phyloP scores from a whole-genome alignment of 106 monocot species.

The Vanilla planifolia region DNA sequence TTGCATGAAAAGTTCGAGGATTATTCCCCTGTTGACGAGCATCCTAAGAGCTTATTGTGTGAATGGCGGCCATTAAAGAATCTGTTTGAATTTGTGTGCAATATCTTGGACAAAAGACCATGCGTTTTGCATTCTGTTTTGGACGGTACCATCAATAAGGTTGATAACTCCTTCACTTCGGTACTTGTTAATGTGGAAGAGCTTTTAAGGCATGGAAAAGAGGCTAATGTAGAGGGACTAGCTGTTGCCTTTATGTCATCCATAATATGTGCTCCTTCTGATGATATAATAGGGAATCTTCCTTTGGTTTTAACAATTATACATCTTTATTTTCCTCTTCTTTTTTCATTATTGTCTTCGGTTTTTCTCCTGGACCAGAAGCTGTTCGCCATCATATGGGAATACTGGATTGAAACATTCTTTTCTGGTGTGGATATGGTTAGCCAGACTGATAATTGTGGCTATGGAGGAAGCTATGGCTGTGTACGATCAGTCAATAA shows the following conservation, averaged over 20 bases:
- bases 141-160: slow-evolving; percentile 15
- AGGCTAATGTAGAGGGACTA: slow-evolving; percentile 22
- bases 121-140: slow-evolving; percentile 20
- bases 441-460: slow-evolving; percentile 6
- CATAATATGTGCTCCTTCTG: slow-evolving; percentile 54
- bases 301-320: slow-evolving; percentile 41
- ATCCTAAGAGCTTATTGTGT: slow-evolving; percentile 31
- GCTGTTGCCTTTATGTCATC: slow-evolving; percentile 52
- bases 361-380: slow-evolving; percentile 43
- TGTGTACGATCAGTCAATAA: too few relatives aligned
- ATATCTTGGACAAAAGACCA: slow-evolving; percentile 27
- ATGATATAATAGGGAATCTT: slow-evolving; percentile 56
- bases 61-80: slow-evolving; percentile 88
- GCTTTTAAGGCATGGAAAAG: slow-evolving; percentile 19
- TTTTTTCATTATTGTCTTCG: slow-evolving; percentile 44
- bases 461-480: neutral
- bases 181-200: slow-evolving; percentile 38
- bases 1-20: slow-evolving; percentile 52
- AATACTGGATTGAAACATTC: slow-evolving; percentile 52
- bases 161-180: slow-evolving; percentile 26
- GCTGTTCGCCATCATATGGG: slow-evolving; percentile 40
- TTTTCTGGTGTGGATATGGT: slow-evolving; percentile 32
- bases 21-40: slow-evolving; percentile 14
- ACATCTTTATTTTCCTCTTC: slow-evolving; percentile 26
- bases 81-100: slow-evolving; percentile 36